Percentiles rank a stretch among this genome's conserved stretches.
These are phyloP conservation scores for Ailanthus altissimus DNA, from an alignment of 345 rosid species.

Conservation along the genomic window DNA sequence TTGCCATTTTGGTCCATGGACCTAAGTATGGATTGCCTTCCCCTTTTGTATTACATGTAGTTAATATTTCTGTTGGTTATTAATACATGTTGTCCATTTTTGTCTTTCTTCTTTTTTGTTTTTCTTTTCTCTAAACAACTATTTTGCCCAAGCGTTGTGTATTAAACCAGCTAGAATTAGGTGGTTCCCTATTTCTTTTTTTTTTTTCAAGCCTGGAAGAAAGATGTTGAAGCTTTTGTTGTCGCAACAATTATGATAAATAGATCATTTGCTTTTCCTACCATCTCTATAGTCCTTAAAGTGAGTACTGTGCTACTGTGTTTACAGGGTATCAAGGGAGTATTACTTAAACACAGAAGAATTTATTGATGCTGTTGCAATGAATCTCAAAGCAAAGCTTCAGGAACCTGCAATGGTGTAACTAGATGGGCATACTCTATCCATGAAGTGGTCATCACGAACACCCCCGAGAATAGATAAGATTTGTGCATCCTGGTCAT, in stretches of 20 bases:
- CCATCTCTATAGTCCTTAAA: not conserved
- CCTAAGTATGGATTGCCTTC: constrained; percentile 52
- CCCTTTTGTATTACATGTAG: not conserved
- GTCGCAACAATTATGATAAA: not conserved
- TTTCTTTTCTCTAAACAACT: not conserved
- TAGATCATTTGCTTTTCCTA: not conserved
- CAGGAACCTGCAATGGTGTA: constrained; percentile 41
- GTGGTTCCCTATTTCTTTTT: not conserved
- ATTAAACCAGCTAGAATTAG: not conserved
- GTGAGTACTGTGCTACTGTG: constrained; percentile 3
- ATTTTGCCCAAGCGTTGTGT: not conserved
- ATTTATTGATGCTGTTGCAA: constrained; percentile 80
- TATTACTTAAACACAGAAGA: constrained; percentile 76
- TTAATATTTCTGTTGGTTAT: not conserved
- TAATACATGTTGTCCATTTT: too few species aligned
- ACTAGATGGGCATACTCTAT: constrained; percentile 9
- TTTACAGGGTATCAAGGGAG: constrained; percentile 72
- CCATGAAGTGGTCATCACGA: not conserved
- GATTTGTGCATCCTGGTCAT: not conserved
- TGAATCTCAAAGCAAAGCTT: constrained; percentile 56
- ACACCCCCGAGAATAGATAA: not conserved
- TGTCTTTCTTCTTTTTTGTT: too few species aligned
- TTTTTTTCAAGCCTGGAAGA: not conserved
- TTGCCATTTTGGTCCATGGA: constrained; percentile 80
- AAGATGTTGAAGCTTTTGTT: not conserved